Conservation (phyloP, 2,329 filamentous ascomycete genomes). For the Fusarium concolor region DNA sequence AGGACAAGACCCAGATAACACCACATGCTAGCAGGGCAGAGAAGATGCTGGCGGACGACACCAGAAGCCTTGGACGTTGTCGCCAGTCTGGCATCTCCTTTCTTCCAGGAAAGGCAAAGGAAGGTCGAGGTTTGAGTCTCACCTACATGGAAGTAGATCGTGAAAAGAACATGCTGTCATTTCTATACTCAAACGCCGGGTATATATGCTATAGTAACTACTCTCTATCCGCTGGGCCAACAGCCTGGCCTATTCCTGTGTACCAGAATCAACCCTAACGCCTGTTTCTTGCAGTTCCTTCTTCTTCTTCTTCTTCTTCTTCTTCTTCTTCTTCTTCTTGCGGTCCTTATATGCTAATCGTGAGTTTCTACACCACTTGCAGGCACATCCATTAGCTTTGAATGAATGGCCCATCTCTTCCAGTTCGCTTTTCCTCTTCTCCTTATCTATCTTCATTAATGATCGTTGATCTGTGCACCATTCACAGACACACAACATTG, state of each 20-base stretch:
- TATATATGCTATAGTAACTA: constrained; percentile 25
- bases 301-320: too few relatives aligned
- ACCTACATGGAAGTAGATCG: fast-evolving
- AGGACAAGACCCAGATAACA: not conserved
- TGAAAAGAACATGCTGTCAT: not conserved
- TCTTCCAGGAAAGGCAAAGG: not conserved
- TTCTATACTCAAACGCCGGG: constrained; percentile 27
- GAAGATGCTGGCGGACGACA: not conserved
- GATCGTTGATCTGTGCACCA: too few relatives aligned
- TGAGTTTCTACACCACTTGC: too few relatives aligned
- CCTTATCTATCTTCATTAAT: too few relatives aligned
- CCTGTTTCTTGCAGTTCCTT: too few relatives aligned
- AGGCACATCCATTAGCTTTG: too few relatives aligned
- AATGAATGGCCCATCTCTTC: too few relatives aligned
- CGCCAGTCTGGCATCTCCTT: not conserved
- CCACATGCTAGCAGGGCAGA: not conserved
- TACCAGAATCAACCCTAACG: not conserved
- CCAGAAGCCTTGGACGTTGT: not conserved
- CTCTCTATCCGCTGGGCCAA: not conserved
- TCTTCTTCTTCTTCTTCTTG: too few relatives aligned
- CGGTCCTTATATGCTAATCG: too few relatives aligned
- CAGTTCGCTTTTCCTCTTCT: too few relatives aligned
- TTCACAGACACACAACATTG: too few relatives aligned
- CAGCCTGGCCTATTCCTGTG: not conserved
- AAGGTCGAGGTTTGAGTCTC: not conserved